Percentiles rank a stretch among this genome's conserved stretches.
These are phyloP conservation scores for Citrus australasica DNA, from an alignment of 345 rosid species.

Conservation along the genomic window DNA sequence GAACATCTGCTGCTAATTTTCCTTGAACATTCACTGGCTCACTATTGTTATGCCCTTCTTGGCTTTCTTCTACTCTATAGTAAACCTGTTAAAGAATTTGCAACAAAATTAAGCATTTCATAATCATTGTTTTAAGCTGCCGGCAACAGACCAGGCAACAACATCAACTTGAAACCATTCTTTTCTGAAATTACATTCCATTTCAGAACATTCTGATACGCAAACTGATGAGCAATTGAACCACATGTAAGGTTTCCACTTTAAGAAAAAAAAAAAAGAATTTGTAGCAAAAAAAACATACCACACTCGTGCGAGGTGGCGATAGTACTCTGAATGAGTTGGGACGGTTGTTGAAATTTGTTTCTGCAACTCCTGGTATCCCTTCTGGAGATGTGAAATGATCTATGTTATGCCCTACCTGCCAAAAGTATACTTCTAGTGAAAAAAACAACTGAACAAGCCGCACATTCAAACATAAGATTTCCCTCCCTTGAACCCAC, in stretches of 20 bases:
- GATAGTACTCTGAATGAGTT: constrained; percentile 70
- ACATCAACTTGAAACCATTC: too few relatives aligned
- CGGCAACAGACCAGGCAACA: neutral
- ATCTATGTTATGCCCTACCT: constrained; percentile 65
- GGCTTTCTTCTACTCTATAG: constrained; percentile 44
- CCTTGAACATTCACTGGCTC: constrained; percentile 8
- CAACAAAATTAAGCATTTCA: constrained; percentile 1
- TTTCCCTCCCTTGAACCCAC: neutral
- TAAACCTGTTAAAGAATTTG: constrained; percentile 41
- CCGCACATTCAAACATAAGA: neutral
- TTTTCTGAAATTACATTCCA: neutral
- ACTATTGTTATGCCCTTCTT: constrained; percentile 16
- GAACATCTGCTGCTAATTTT: constrained; percentile 12
- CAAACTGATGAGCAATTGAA: neutral
- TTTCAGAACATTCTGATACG: neutral
- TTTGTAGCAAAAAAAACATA: constrained; percentile 17
- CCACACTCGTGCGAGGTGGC: constrained; percentile 67
- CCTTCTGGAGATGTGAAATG: constrained; percentile 81
- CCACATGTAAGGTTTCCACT: neutral
- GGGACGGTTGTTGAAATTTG: constrained; percentile 77
- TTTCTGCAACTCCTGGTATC: constrained; percentile 70
- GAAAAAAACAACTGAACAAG: neutral
- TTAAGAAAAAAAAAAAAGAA: neutral
- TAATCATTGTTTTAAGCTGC: neutral
- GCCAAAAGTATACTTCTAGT: constrained; percentile 18